Conservation (phyloP, 371 early-diverging fungal species). For the Apophysomyces elegans region DNA sequence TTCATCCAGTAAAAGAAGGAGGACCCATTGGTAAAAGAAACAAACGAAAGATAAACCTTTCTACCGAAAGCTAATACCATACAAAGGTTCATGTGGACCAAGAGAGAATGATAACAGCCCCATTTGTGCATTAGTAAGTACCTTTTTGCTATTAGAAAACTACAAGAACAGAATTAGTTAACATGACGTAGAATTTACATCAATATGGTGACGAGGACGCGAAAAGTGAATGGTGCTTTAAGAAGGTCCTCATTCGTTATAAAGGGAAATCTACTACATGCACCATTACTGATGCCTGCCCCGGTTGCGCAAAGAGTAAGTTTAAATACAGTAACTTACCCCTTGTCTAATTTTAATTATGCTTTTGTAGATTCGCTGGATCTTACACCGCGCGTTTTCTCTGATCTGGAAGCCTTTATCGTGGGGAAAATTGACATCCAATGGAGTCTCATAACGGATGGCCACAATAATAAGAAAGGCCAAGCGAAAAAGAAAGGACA, state of each 20-base stretch:
- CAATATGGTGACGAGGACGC: conserved; percentile 38
- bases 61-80: neutral
- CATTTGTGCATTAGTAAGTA: conserved; percentile 43
- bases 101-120: conserved; percentile 30
- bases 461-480: neutral
- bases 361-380: conserved; percentile 46
- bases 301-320: conserved; percentile 38
- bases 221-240: conserved; percentile 47
- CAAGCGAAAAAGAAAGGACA: neutral
- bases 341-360: neutral
- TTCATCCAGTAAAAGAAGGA: neutral
- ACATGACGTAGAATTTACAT: conserved; percentile 27
- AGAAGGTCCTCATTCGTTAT: conserved; percentile 35
- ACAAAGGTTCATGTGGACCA: conserved; percentile 39
- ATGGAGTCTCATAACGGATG: conserved; percentile 46
- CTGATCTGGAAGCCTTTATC: conserved; percentile 46
- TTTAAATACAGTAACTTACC: neutral
- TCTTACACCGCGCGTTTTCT: conserved; percentile 65
- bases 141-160: neutral
- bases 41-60: neutral
- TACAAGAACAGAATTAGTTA: neutral
- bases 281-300: conserved; percentile 44
- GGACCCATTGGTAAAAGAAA: conserved; percentile 1
- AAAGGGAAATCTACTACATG: conserved; percentile 25
- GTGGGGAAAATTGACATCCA: conserved; percentile 58